Evolutionary conservation across 2,329 filamentous ascomycete genomes (phyloP), one percentile per base, ranked within the genome.

Genomic region (Diaporthe nobilis): DNA sequence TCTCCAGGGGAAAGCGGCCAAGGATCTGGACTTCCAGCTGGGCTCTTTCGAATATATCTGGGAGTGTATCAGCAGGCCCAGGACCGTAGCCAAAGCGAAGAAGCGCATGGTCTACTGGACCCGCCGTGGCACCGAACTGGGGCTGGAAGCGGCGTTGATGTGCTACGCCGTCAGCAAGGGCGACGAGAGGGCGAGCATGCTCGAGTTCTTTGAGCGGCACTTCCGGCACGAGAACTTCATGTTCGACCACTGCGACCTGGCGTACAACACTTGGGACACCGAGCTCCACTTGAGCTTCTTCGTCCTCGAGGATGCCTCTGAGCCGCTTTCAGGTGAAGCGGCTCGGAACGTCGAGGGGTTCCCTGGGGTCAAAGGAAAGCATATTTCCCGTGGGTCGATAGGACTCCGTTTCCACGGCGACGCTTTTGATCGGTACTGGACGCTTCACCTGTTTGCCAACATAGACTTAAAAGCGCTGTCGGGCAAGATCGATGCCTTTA

Each of bases 401-500:
- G 76, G 81, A 0, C 82, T 82, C 44, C 78, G 80, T 3, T 81
- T 83, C 37, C 31, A 74, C 5, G 81, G 82, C 5, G 81, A 83
- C 65, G 81, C 81, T 44, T 83, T 81, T 37, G 81, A 83, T 61
- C 78, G 81, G 0, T 82, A 80, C 42, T 83, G 82, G 82, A 83
- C 82, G 1, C 80, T 80, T 53, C 77, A 81, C 61, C 49, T 80
- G 17, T 65, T 31, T 31, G 28, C 28, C 28, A 28, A 28, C 28
- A 28, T 28, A 28, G 28, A 28, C 3, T 3, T 28, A 28, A 3
- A 28, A 28, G 28, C 3, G 28, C 28, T 28, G 28, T 3, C 28
- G 3, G 28, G 28, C 28, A 31, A 31, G 28, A 31, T 4, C 0
- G 28, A 31, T 31, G 28, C 28, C 1, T 31, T 31, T 4, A 4